These are phyloP conservation scores for Kewa caespitosa DNA, from an alignment of 179 eudicot genomes.

Conservation along the genomic window DNA sequence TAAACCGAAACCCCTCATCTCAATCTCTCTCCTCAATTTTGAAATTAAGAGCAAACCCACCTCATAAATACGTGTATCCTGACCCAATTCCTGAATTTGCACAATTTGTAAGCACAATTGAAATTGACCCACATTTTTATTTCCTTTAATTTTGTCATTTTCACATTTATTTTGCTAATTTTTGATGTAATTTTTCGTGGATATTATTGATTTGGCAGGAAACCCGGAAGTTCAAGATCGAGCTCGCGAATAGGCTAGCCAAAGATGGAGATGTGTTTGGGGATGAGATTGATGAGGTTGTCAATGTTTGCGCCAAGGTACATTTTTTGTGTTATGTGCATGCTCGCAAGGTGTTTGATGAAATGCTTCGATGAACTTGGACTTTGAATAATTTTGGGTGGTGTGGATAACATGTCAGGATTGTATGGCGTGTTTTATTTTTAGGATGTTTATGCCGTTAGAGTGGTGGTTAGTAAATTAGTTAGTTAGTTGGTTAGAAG, in stretches of 20 bases:
- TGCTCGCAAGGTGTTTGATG: conserved; percentile 35
- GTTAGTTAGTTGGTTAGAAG: conserved; percentile 5
- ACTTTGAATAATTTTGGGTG: neutral
- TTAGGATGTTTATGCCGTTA: conserved; percentile 7
- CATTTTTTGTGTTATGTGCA: neutral
- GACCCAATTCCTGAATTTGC: conserved; percentile 66
- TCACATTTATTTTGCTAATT: neutral
- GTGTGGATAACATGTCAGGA: neutral
- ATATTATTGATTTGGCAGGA: conserved; percentile 38
- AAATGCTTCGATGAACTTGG: conserved; percentile 25
- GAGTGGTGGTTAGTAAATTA: neutral
- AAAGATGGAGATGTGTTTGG: conserved; percentile 40
- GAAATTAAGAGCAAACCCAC: conserved; percentile 26
- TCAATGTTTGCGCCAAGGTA: conserved; percentile 57
- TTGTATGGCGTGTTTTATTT: conserved; percentile 2
- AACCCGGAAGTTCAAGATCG: conserved; percentile 47
- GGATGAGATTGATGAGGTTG: conserved; percentile 39
- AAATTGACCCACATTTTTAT: neutral
- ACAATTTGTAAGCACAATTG: conserved; percentile 28
- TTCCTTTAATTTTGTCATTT: conserved; percentile 30
- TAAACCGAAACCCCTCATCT: neutral
- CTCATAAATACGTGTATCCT: conserved; percentile 43
- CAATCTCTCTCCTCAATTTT: conserved; percentile 13
- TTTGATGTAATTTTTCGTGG: neutral
- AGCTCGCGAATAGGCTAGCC: conserved; percentile 37